phyloP scores from a whole-genome alignment of 1,284 basidiomycete species.

The Paramarasmius palmivorus region DNA sequence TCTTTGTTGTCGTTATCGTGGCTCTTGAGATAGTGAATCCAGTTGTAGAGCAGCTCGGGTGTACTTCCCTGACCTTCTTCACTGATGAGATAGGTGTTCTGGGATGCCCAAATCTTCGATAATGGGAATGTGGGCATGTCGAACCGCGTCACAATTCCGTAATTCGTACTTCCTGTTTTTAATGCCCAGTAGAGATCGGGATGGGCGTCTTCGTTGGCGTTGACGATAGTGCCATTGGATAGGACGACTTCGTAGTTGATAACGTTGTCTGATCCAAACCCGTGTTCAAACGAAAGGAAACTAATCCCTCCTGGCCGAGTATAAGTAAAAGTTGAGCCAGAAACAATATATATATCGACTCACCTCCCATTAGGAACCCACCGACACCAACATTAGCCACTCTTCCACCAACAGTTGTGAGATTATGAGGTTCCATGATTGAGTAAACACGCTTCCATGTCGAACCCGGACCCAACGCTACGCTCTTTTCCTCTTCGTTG shows the following conservation, averaged over 20 bases:
- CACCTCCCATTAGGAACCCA: constrained; percentile 12
- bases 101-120: too few species aligned
- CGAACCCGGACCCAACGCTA: constrained; percentile 3
- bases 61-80: too few species aligned
- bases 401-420: constrained; percentile 10
- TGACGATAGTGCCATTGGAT: constrained; percentile 16
- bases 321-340: neutral
- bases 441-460: constrained; percentile 4
- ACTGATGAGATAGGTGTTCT: too few species aligned
- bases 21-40: too few species aligned
- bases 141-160: constrained; percentile 22
- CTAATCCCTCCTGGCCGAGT: constrained; percentile 19
- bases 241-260: constrained; percentile 22
- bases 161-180: constrained; percentile 22
- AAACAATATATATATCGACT: neutral
- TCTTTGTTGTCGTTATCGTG: too few species aligned
- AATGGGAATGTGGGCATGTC: constrained; percentile 19
- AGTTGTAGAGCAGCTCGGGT: too few species aligned
- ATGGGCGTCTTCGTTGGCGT: constrained; percentile 14
- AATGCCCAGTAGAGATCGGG: constrained; percentile 21
- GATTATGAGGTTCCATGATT: constrained; percentile 1
- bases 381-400: constrained; percentile 8
- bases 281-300: constrained; percentile 15
- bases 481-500: neutral
- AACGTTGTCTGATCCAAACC: constrained; percentile 19